Evolutionary conservation across 108 stramenopile species (phyloP).

Genomic region (Fragilaria radians): DNA sequence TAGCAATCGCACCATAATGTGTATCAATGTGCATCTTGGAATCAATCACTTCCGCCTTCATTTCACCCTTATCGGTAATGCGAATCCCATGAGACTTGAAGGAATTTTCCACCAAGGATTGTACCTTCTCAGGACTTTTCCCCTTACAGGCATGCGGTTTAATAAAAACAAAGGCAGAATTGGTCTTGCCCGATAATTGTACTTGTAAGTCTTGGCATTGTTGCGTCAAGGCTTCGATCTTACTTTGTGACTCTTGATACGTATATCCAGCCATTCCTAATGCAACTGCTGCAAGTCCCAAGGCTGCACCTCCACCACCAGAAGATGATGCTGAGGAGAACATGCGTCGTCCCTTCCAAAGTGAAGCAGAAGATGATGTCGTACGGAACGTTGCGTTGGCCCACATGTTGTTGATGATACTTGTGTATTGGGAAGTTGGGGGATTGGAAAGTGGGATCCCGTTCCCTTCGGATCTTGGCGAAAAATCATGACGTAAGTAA

Average conservation of each 20-base stretch:
- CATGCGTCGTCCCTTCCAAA: no score
- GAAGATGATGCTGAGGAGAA: neutral
- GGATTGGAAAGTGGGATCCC: no score
- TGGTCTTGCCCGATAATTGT: conserved; percentile 9
- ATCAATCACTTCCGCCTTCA: conserved; percentile 78
- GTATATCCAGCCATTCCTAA: neutral
- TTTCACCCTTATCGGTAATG: conserved; percentile 66
- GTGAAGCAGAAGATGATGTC: no score
- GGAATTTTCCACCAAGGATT: conserved; percentile 60
- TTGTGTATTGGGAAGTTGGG: no score
- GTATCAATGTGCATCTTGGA: conserved; percentile 87
- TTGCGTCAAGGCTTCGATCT: neutral
- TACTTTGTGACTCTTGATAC: no score
- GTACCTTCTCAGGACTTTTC: conserved; percentile 24
- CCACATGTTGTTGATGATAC: no score
- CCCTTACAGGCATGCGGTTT: conserved; percentile 92
- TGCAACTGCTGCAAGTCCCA: neutral
- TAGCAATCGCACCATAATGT: conserved; percentile 93
- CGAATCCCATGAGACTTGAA: conserved; percentile 51
- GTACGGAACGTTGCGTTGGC: no score
- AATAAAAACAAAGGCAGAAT: conserved; percentile 94
- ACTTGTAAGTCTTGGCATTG: neutral
- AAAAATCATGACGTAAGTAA: no score
- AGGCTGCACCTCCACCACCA: neutral
- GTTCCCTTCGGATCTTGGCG: no score